These are phyloP conservation scores for Salisapilia sapeloensis DNA, from an alignment of 352 stramenopile species.

Conservation along the genomic window DNA sequence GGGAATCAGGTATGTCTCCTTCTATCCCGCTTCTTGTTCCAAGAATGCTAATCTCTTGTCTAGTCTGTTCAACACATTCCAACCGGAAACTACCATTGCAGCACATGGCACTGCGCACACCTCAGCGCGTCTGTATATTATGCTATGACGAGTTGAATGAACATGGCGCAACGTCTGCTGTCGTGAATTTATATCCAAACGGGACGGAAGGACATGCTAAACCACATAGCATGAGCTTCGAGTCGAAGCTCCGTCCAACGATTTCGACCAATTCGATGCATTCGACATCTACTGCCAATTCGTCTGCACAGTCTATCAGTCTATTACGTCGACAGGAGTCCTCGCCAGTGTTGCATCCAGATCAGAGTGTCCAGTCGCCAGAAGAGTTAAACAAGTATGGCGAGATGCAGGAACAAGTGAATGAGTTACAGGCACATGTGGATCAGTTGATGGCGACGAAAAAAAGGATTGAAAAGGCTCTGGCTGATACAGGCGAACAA, in stretches of 20 bases:
- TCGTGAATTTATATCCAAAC: conserved; percentile 62
- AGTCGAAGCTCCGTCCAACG: too few relatives aligned
- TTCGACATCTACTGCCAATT: too few relatives aligned
- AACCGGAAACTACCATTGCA: conserved; percentile 44
- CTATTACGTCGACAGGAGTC: too few relatives aligned
- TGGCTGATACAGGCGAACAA: conserved; percentile 25
- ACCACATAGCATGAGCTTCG: too few relatives aligned
- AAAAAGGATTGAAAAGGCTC: conserved; percentile 24
- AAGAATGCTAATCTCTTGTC: too few relatives aligned
- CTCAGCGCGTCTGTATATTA: conserved; percentile 62
- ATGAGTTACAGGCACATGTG: conserved; percentile 46
- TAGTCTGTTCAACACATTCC: conserved; percentile 74
- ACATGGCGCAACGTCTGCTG: conserved; percentile 41
- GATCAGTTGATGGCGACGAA: conserved; percentile 42
- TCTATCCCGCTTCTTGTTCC: too few relatives aligned
- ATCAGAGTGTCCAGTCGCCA: conserved; percentile 5
- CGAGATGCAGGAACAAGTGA: conserved; percentile 50
- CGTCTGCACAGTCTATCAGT: too few relatives aligned
- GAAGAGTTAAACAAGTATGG: conserved; percentile 28
- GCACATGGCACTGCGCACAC: conserved; percentile 30
- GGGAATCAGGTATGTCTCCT: too few relatives aligned
- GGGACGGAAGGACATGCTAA: too few relatives aligned
- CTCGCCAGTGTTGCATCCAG: too few relatives aligned
- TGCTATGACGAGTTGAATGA: conserved; percentile 66
- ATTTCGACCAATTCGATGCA: too few relatives aligned